Evolutionary conservation across 768 basidiomycete genomes (phyloP), one percentile per base, ranked within the genome.

Genomic region (Trametes villosa): DNA sequence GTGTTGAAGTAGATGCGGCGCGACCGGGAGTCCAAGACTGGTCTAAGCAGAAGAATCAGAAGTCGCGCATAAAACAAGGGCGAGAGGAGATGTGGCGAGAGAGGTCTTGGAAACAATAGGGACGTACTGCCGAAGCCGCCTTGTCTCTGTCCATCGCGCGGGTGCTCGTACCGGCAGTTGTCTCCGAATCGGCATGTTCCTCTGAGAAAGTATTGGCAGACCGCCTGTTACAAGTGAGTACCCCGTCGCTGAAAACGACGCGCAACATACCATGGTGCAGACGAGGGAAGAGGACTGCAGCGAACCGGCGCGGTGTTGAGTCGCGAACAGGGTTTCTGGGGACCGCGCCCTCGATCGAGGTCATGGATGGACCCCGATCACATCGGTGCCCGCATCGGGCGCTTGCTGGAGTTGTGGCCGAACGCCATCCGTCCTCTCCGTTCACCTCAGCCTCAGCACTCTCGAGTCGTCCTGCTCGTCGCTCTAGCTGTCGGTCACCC

Each of bases 161-260:
- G 86, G 70, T 91, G 89, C 63, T 89, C 86, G 65, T 88, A 85
- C 64, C 83, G 80, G 70, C 90, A 92, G 34, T 72, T 74, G 50
- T 78, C 74, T 3, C 90, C 90, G 65, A 86, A 92, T 66, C 77
- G 83, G 75, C 90, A 91, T 34, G 75, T 67, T 8, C 89, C 90
- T 17, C 83, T 81, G 42, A 87, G 68, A 68, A 80, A 90, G 72
- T 77, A 91, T 46, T 79, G 75, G 67, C 89, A 91, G 0, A 88
- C 80, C 8, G 70, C 70, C 88, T 89, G 38, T 1, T n/a, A 0
- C 9, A 3, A 1, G 20, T 57, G n/a, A 57, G 47, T 18, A 31
- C 15, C 11, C 0, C 12, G n/a, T 47, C 5, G 9, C 26, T 2
- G 4, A 18, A 24, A 8, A 20, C 11, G 15, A 2, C 15, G 8